A percentile compares a stretch with the other conserved stretches of the same genome.
Conservation (phyloP, 2,329 filamentous ascomycete species). For the Tolypocladium album region DNA sequence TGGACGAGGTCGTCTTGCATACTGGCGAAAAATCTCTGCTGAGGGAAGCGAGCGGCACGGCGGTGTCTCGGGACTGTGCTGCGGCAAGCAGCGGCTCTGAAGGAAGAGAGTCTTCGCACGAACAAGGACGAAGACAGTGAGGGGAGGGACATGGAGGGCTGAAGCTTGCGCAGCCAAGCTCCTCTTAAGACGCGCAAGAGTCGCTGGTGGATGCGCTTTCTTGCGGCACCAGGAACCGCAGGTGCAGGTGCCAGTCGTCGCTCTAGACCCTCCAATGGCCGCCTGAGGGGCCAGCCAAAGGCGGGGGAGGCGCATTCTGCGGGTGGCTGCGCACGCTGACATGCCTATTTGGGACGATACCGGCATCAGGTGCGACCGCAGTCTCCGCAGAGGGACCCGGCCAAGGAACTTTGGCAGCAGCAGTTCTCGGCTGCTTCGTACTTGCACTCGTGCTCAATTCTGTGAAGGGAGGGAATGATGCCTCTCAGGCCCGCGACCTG, state of each 20-base stretch:
- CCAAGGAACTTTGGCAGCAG: not conserved
- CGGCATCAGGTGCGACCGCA: not conserved
- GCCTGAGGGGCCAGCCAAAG: not conserved
- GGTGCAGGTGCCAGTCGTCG: not conserved
- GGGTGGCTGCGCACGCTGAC: not conserved
- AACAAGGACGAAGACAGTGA: slow-evolving; percentile 15
- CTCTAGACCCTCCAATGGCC: not conserved
- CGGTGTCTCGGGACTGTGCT: slow-evolving; percentile 9
- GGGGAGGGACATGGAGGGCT: slow-evolving; percentile 20
- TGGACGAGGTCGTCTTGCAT: slow-evolving; percentile 57
- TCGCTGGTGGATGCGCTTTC: not conserved
- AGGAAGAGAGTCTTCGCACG: slow-evolving; percentile 22
- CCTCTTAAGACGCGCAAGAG: not conserved
- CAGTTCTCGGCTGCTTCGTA: not conserved
- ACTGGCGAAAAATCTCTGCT: slow-evolving; percentile 15
- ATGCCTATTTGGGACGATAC: not conserved
- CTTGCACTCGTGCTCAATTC: not conserved
- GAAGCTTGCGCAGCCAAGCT: not conserved
- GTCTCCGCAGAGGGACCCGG: not conserved
- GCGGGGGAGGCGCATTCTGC: not conserved
- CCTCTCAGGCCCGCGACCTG: not conserved
- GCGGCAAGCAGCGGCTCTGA: slow-evolving; percentile 17
- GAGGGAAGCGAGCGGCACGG: slow-evolving; percentile 5
- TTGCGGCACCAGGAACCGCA: not conserved
- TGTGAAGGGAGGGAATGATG: not conserved